These are phyloP conservation scores for Monosporascus sp. DNA, from an alignment of 2,329 filamentous ascomycete genomes.

Conservation along the genomic window DNA sequence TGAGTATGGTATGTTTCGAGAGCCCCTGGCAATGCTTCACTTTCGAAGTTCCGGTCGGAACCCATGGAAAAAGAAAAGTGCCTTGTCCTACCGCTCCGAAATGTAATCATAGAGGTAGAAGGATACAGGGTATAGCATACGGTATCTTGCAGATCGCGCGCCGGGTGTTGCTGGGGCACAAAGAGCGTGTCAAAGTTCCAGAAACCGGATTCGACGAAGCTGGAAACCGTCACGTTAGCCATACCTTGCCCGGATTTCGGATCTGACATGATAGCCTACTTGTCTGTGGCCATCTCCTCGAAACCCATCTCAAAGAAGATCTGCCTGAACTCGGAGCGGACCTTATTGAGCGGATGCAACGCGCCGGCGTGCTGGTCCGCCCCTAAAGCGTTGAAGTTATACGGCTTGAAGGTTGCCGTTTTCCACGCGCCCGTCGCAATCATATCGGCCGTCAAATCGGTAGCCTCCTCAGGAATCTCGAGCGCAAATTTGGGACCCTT, in stretches of 20 bases:
- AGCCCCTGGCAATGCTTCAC: no score
- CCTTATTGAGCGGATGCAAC: conserved; percentile 78
- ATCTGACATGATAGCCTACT: conserved; percentile 7
- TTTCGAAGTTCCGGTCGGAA: not conserved
- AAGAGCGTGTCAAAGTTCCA: conserved; percentile 98
- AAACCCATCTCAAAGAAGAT: conserved; percentile 99
- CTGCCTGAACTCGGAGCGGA: conserved; percentile 85
- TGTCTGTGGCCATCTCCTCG: conserved; percentile 84
- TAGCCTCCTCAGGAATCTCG: conserved; percentile 88
- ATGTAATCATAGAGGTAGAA: no score
- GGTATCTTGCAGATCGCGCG: conserved; percentile 94
- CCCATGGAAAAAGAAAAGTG: not conserved
- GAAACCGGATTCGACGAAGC: conserved; percentile 94
- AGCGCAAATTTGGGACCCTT: conserved; percentile 87
- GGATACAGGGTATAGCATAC: not conserved
- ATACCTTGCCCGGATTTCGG: not conserved
- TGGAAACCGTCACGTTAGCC: conserved; percentile 31
- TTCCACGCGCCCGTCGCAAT: conserved; percentile 85
- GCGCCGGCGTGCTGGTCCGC: conserved; percentile 57
- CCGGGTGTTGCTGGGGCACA: conserved; percentile 95
- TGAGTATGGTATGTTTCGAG: not conserved
- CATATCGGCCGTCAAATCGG: conserved; percentile 93
- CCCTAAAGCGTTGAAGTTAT: conserved; percentile 50
- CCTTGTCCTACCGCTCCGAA: no score
- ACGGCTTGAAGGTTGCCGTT: conserved; percentile 79